Evolutionary conservation across 208 protist species (phyloP), one percentile per base, ranked within the genome.

Genomic region (Wallacemonas sp.): DNA sequence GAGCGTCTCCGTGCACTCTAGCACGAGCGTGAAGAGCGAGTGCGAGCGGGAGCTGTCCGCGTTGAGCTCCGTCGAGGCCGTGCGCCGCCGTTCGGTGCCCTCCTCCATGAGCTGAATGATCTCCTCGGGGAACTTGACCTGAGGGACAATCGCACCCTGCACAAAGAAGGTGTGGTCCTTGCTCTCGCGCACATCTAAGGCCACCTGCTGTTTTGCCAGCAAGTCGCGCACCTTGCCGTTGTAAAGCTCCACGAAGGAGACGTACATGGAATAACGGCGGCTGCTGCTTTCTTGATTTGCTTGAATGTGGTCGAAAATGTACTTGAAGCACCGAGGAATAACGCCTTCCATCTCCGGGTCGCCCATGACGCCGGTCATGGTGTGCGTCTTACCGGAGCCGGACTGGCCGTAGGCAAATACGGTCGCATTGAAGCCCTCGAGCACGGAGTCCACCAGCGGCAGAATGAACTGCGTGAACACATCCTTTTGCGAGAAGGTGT

Each of bases 351-450:
- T 22, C 52, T 87, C 77, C 3, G 70, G 57, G 61, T 90, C 75
- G 3, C 66, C 81, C 61, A 94, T 77, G 54, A 80, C 73, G 49
- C 90, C 90, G 7, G 80, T 91, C 89, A 98, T 97, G 29, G 94
- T 98, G 84, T 97, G 92, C 25, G 93, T 98, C 85, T 98, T 98
- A 45, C 95, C 95, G n/a, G 81, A 89, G 20, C 94, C 95, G 18
- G 93, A 97, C 76, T 98, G 95, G n/a, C 95, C 95, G 76, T 98
- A 98, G 28, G 95, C 94, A 59, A 98, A 97, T 26, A 98, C 92
- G 1, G 91, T 97, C n/a, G 89, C 95, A 52, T 97, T 97, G 66
- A 93, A 96, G 46, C 93, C 91, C 8, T 92, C 72, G 29, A 97
- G 72, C 23, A 96, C 90, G 46, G 85, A 91, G 57, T 94, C 89